Evolutionary conservation across 2,329 filamentous ascomycete genomes (phyloP).

Genomic region (Calycina herbarum): DNA sequence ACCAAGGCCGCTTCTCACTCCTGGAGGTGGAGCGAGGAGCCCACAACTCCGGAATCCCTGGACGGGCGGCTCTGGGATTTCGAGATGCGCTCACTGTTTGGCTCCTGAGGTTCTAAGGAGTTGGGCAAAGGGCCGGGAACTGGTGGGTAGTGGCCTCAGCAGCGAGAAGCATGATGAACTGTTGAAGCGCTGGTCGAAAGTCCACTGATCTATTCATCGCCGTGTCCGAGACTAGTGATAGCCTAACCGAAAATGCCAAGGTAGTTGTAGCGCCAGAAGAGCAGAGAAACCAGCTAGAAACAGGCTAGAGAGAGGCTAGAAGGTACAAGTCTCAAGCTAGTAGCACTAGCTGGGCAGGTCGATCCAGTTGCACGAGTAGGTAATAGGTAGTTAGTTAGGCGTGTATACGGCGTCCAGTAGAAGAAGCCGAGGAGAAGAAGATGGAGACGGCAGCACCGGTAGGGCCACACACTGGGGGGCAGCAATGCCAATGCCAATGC

Average conservation of each 20-base stretch:
- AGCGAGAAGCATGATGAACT: neutral
- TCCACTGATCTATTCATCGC: constrained; percentile 1
- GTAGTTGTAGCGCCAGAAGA: neutral
- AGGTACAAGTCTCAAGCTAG: neutral
- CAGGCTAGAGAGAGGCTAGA: constrained; percentile 3
- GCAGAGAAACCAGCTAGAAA: neutral
- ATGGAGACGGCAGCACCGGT: constrained; percentile 3
- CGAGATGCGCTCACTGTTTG: neutral
- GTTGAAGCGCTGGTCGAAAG: neutral
- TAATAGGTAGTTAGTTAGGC: neutral
- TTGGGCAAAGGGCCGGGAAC: constrained; percentile 3
- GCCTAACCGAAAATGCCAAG: too few relatives aligned
- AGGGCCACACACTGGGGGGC: neutral
- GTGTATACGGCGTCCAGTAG: neutral
- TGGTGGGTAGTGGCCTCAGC: constrained; percentile 1
- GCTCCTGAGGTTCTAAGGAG: neutral
- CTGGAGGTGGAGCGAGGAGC: neutral
- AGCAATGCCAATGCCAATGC: constrained; percentile 2
- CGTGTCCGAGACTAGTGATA: neutral
- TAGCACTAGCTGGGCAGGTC: neutral
- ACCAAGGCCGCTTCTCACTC: neutral
- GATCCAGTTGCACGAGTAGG: neutral
- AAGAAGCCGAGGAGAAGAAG: neutral
- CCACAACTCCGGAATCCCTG: constrained; percentile 4
- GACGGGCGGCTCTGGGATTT: neutral